Conservation (phyloP, 2,329 filamentous ascomycete species). For the Exophiala sp. region DNA sequence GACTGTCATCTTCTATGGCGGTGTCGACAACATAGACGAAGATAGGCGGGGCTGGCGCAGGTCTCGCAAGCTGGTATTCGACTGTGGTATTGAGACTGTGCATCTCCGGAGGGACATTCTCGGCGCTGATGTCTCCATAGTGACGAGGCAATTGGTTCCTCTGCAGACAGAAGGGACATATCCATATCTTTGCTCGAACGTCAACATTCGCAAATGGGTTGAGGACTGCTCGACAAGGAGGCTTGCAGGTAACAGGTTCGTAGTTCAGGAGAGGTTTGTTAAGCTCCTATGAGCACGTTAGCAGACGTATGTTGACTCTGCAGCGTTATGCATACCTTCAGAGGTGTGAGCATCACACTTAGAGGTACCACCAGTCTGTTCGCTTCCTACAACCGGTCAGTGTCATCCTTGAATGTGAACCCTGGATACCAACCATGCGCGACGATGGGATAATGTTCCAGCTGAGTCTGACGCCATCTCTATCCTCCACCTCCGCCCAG, state of each 20-base stretch:
- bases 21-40: constrained; percentile 68
- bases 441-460: constrained; percentile 99
- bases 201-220: constrained; percentile 87
- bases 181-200: constrained; percentile 64
- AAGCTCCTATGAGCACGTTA: constrained; percentile 95
- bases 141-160: constrained; percentile 63
- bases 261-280: constrained; percentile 88
- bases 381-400: constrained; percentile 65
- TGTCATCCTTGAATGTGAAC: constrained; percentile 20
- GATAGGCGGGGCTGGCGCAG: constrained; percentile 63
- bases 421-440: constrained; percentile 70
- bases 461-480: constrained; percentile 90
- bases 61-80: constrained; percentile 61
- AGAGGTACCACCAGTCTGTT: constrained; percentile 93
- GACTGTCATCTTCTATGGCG: constrained; percentile 65
- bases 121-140: constrained; percentile 67
- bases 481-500: constrained; percentile 94
- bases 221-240: constrained; percentile 89
- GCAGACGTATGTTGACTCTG: constrained; percentile 46
- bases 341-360: constrained; percentile 88
- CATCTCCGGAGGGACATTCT: constrained; percentile 63
- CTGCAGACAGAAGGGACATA: constrained; percentile 66
- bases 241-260: constrained; percentile 94
- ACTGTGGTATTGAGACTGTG: constrained; percentile 64
- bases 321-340: constrained; percentile 60